Evolutionary conservation across 2,329 filamentous ascomycete genomes (phyloP).

Genomic region (Phaeosphaeriaceae sp.): DNA sequence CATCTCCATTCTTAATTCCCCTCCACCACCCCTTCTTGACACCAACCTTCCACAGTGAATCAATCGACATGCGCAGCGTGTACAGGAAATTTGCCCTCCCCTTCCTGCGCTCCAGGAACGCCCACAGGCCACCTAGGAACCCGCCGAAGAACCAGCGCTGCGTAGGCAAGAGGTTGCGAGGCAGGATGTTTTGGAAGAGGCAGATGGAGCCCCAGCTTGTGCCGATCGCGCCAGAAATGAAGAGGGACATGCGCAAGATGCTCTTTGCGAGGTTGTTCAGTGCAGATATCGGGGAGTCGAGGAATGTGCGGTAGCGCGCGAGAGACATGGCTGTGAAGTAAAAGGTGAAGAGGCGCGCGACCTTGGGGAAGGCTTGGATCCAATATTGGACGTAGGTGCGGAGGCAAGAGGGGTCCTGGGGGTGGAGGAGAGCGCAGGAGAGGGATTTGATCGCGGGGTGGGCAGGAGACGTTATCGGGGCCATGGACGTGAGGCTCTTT

Average conservation of each 20-base stretch:
- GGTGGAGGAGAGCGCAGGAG: slow-evolving; percentile 89
- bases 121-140: slow-evolving; percentile 84
- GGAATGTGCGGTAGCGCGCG: slow-evolving; percentile 70
- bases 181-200: slow-evolving; percentile 82
- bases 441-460: slow-evolving; percentile 86
- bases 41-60: slow-evolving; percentile 92
- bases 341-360: slow-evolving; percentile 79
- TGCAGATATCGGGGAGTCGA: slow-evolving; percentile 72
- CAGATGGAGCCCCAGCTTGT: slow-evolving; percentile 90
- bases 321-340: slow-evolving; percentile 76
- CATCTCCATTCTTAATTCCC: slow-evolving; percentile 81
- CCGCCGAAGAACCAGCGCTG: slow-evolving; percentile 91
- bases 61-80: slow-evolving; percentile 76
- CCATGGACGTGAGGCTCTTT: slow-evolving; percentile 69
- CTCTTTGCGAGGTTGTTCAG: slow-evolving; percentile 70
- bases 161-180: slow-evolving; percentile 75
- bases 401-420: slow-evolving; percentile 83
- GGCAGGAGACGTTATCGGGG: slow-evolving; percentile 80
- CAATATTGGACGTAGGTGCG: slow-evolving; percentile 89
- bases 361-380: slow-evolving; percentile 79
- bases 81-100: slow-evolving; percentile 75
- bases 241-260: slow-evolving; percentile 77
- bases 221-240: slow-evolving; percentile 82
- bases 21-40: slow-evolving; percentile 89
- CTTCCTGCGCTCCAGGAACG: slow-evolving; percentile 72